phyloP scores from a whole-genome alignment of 2,329 filamentous ascomycete genomes.

The Xylaria sp. region DNA sequence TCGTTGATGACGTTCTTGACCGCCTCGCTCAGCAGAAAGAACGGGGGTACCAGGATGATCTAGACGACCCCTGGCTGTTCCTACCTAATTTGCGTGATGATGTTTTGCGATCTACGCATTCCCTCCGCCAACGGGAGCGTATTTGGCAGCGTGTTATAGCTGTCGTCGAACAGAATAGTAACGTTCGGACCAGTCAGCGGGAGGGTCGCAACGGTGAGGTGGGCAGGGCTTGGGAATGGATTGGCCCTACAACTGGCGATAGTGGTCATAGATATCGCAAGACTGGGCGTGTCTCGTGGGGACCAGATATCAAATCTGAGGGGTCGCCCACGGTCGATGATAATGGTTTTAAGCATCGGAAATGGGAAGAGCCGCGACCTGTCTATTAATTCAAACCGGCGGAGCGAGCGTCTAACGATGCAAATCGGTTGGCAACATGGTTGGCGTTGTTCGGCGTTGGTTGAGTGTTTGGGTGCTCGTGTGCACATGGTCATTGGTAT shows the following conservation, averaged over 20 bases:
- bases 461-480: not conserved
- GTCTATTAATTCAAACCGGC: constrained; percentile 37
- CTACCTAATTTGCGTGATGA: constrained; percentile 91
- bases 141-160: constrained; percentile 83
- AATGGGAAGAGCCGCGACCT: constrained; percentile 48
- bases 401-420: not conserved
- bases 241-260: constrained; percentile 58
- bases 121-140: constrained; percentile 73
- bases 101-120: constrained; percentile 82
- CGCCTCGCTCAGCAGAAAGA: constrained; percentile 84
- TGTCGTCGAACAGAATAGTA: constrained; percentile 92
- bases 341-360: constrained; percentile 42
- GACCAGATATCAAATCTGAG: constrained; percentile 47
- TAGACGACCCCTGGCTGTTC: constrained; percentile 80
- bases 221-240: constrained; percentile 73
- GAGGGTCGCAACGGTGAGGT: constrained; percentile 69
- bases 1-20: constrained; percentile 85
- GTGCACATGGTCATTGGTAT: too few species aligned
- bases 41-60: constrained; percentile 65
- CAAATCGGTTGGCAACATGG: not conserved
- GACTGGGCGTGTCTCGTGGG: constrained; percentile 58
- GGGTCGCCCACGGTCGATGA: constrained; percentile 31
- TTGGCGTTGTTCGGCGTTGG: constrained; percentile 25
- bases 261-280: constrained; percentile 53
- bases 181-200: constrained; percentile 78